Evolutionary conservation across 441 rosid species (phyloP).

Genomic region (Pelargonium citronellum): DNA sequence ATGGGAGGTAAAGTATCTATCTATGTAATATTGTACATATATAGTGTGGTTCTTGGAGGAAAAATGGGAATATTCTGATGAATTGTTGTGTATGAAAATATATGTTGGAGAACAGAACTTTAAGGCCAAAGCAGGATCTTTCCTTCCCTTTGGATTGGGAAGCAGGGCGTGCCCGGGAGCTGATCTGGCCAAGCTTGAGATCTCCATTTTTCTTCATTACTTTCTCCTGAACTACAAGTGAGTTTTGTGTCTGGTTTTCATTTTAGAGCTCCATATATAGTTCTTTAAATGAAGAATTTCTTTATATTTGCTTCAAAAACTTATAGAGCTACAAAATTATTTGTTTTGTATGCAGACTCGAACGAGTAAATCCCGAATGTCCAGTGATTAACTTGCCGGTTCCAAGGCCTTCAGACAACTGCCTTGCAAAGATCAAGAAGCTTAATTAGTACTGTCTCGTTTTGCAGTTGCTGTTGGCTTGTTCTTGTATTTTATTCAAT

Average conservation of each 20-base stretch:
- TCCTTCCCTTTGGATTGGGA: conserved; percentile 31
- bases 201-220: conserved; percentile 28
- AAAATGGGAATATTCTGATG: background rate
- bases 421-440: conserved; percentile 20
- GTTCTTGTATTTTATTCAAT: background rate
- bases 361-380: conserved; percentile 17
- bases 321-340: too few relatives aligned
- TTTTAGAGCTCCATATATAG: too few relatives aligned
- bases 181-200: conserved; percentile 29
- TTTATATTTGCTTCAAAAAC: too few relatives aligned
- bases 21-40: background rate
- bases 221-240: conserved; percentile 24
- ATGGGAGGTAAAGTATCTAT: conserved; percentile 30
- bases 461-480: background rate
- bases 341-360: conserved; percentile 13
- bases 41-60: background rate
- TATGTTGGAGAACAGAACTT: conserved; percentile 4
- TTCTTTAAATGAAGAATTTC: too few relatives aligned
- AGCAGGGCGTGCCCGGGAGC: conserved; percentile 28
- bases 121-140: conserved; percentile 22
- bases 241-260: conserved; percentile 1
- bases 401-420: conserved; percentile 19
- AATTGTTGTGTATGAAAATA: background rate
- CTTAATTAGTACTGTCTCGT: conserved; percentile 14
- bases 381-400: conserved; percentile 7